Conservation (phyloP, 768 basidiomycete genomes). For the Macrolepiota dolichaula region DNA sequence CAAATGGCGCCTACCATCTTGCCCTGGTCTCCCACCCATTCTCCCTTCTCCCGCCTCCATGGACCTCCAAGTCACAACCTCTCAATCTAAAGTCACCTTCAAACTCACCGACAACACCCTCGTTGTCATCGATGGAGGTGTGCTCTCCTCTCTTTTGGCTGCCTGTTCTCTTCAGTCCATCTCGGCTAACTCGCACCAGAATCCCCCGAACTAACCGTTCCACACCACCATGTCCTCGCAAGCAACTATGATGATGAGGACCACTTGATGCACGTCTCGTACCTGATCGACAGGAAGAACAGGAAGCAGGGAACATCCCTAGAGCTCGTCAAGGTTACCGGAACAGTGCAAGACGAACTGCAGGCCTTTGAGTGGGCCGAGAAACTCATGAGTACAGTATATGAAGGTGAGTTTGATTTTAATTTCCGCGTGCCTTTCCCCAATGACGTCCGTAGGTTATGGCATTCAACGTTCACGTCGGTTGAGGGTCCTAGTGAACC, state of each 20-base stretch:
- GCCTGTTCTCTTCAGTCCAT: not conserved
- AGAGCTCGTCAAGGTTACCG: slow-evolving; percentile 38
- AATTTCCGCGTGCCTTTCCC: not conserved
- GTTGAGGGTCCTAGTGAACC: slow-evolving; percentile 76
- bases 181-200: not conserved
- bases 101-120: slow-evolving; percentile 10
- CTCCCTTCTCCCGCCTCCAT: not conserved
- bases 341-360: slow-evolving; percentile 23
- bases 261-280: slow-evolving; percentile 43
- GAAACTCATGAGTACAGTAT: slow-evolving; percentile 52
- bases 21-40: slow-evolving; percentile 4
- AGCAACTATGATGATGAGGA: slow-evolving; percentile 35
- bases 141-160: not conserved
- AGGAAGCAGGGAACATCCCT: slow-evolving; percentile 36
- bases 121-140: slow-evolving; percentile 12
- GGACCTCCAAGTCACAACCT: slow-evolving; percentile 2
- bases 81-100: slow-evolving; percentile 1
- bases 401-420: slow-evolving; percentile 46
- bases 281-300: slow-evolving; percentile 41
- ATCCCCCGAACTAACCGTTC: slow-evolving; percentile 13
- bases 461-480: slow-evolving; percentile 53
- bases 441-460: slow-evolving; percentile 21
- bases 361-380: slow-evolving; percentile 50
- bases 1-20: slow-evolving; percentile 8
- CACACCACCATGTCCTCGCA: slow-evolving; percentile 50